phyloP scores from a whole-genome alignment of 495 filamentous ascomycete genomes.

The Trypethelium eluteriae region DNA sequence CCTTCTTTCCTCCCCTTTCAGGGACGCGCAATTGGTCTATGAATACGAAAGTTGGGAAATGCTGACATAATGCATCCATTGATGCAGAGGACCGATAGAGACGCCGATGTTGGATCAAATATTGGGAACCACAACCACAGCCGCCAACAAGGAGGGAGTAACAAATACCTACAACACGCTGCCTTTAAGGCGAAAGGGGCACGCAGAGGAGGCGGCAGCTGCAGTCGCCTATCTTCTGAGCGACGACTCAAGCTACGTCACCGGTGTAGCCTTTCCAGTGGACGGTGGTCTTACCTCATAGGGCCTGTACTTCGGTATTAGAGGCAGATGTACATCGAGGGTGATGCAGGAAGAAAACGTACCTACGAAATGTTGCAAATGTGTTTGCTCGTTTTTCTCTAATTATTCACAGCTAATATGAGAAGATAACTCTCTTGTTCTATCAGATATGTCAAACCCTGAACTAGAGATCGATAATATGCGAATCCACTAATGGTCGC shows the following conservation, averaged over 20 bases:
- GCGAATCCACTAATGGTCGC: too few species aligned
- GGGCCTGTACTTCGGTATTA: neutral
- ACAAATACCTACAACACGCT: neutral
- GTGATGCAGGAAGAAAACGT: neutral
- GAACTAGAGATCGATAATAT: too few species aligned
- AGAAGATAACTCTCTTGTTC: too few species aligned
- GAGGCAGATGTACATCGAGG: neutral
- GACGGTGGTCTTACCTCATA: neutral
- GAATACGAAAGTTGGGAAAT: neutral
- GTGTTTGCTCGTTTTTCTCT: neutral
- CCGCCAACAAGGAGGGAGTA: neutral
- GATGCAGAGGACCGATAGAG: neutral
- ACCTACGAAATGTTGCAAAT: neutral
- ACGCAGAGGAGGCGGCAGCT: neutral
- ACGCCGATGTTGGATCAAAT: constrained; percentile 6
- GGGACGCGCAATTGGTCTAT: too few species aligned
- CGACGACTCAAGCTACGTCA: constrained; percentile 1
- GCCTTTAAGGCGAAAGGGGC: neutral
- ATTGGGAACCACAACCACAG: neutral
- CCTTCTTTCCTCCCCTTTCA: neutral
- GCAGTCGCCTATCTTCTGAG: constrained; percentile 2
- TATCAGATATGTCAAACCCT: too few species aligned
- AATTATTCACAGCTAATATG: neutral
- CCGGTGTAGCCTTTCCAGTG: constrained; percentile 1
- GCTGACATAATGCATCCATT: neutral